These are phyloP conservation scores for Calocera viscosa DNA, from an alignment of 768 basidiomycete genomes.

Conservation along the genomic window DNA sequence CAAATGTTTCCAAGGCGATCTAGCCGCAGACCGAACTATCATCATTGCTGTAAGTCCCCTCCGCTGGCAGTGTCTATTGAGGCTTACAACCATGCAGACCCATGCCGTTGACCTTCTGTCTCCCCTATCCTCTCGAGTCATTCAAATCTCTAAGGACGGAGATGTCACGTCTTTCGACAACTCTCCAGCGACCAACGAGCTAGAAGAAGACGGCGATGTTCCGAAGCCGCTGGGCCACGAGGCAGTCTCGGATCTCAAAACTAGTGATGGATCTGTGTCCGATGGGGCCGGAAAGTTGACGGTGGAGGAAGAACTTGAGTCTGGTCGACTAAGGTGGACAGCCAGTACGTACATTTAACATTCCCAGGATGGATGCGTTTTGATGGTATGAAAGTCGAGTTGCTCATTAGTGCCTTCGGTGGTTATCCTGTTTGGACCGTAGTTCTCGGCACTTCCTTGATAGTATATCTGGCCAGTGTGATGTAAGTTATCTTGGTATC, in stretches of 20 bases:
- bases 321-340: background rate
- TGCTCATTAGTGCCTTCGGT: background rate
- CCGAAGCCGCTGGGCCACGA: background rate
- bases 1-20: constrained; percentile 36
- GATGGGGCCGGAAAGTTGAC: background rate
- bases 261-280: background rate
- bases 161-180: background rate
- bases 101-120: background rate
- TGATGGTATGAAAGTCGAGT: background rate
- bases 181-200: background rate
- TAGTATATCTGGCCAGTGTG: background rate
- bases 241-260: background rate
- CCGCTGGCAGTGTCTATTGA: background rate
- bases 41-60: constrained; percentile 36
- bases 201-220: background rate
- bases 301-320: background rate
- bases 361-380: background rate
- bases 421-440: background rate
- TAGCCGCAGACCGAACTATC: constrained; percentile 40
- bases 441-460: background rate
- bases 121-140: background rate
- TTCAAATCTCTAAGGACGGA: background rate
- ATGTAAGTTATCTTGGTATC: background rate
- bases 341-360: background rate
- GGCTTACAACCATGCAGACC: background rate